A percentile compares a stretch with the other conserved stretches of the same genome.
These are phyloP conservation scores for Phylloporus sp. DNA, from an alignment of 1,284 basidiomycete species.

Conservation along the genomic window DNA sequence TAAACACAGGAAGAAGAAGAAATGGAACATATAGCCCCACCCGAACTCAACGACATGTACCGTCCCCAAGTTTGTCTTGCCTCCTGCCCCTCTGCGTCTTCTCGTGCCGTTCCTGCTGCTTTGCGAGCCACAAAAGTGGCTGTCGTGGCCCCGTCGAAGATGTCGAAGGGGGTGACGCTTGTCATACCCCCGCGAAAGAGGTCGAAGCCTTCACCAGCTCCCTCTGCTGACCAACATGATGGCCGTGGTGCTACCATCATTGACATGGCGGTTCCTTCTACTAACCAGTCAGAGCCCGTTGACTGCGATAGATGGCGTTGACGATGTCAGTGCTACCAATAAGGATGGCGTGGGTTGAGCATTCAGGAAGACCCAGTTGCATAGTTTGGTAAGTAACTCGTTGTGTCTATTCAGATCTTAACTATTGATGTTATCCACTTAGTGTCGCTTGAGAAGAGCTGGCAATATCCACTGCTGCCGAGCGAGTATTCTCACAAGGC, in stretches of 20 bases:
- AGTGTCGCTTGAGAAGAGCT: neutral
- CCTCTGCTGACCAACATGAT: neutral
- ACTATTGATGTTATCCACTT: neutral
- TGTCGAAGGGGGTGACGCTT: neutral
- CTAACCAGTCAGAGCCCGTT: no score
- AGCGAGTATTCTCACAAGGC: neutral
- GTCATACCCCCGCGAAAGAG: neutral
- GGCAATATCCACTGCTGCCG: neutral
- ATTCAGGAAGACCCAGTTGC: neutral
- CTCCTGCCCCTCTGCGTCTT: neutral
- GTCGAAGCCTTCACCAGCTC: neutral
- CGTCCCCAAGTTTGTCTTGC: neutral
- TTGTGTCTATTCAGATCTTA: neutral
- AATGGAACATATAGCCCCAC: neutral
- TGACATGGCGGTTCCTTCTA: neutral
- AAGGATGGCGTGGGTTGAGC: neutral
- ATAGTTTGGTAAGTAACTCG: neutral
- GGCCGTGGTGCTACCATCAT: neutral
- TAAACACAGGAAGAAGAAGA: neutral
- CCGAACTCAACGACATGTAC: neutral
- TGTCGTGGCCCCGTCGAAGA: neutral
- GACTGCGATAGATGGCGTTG: no score
- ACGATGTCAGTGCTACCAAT: no score
- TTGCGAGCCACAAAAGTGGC: neutral
- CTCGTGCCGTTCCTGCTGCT: neutral